A percentile compares a stretch with the other conserved stretches of the same genome.
Conservation (phyloP, 805 yeast species). For the Metschnikowia peoriensis region DNA sequence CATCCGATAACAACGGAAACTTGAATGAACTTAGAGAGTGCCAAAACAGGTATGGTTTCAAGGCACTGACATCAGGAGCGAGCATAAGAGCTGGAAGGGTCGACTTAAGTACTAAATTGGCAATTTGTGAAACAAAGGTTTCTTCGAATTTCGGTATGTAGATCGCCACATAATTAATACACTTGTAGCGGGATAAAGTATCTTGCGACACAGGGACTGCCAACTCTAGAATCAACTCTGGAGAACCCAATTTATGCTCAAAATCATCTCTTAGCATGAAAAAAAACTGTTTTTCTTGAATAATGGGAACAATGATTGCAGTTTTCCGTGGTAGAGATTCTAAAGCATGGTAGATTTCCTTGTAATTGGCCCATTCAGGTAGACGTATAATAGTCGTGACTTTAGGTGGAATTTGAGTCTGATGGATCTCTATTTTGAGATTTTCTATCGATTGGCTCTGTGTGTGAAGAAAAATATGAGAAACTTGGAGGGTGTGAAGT, state of each 20-base stretch:
- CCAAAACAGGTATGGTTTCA: conserved; percentile 2
- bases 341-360: background rate
- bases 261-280: background rate
- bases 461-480: background rate
- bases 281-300: conserved; percentile 1
- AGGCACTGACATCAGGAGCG: background rate
- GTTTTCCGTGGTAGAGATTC: background rate
- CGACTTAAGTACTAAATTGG: background rate
- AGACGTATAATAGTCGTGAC: conserved; percentile 2
- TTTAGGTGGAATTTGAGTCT: background rate
- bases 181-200: conserved; percentile 9
- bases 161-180: conserved; percentile 11
- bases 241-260: background rate
- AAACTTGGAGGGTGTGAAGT: background rate
- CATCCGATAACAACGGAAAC: conserved; percentile 6
- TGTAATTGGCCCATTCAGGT: background rate
- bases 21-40: background rate
- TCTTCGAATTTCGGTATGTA: background rate
- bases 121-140: background rate
- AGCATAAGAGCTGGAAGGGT: conserved; percentile 3
- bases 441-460: background rate
- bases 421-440: background rate
- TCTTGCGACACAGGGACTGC: background rate
- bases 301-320: conserved; percentile 7
- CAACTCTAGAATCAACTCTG: conserved; percentile 4